Base-by-base conservation (phyloP, 768 basidiomycete species). In the Amanita fuliginea region DNA sequence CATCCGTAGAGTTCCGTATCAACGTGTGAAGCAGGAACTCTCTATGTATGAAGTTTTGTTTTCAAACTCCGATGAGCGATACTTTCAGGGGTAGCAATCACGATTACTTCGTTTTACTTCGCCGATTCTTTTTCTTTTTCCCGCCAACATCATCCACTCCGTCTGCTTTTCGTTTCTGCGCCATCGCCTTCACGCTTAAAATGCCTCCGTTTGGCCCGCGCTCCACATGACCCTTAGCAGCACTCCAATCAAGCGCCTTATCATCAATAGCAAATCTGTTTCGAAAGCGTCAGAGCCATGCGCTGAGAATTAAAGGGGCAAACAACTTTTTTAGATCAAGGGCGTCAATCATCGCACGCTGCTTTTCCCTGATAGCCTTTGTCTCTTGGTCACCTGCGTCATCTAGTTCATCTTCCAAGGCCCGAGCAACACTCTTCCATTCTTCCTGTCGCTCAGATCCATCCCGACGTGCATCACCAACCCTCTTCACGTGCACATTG, bases 291-390 rank as follows among this genome's bases (percentile, higher is more conserved):
- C 46, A 51, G 46, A 42, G 18, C 7, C 49, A 41, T 44, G 24
- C 40, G 39, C 46, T 54, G 42, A 51, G 56, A 37, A 55, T 52
- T 35, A 45, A 47, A 13, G 41, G 9, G 5, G 32, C 13, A 13
- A 74, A 89, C 76, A 61, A 97, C 92, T 85, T 84, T 67, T 73
- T 78, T 52, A 97, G 66, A 67, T 97, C 92, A 26, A 99, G 73
- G 18, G 87, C 77, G 55, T 90, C 81, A 43, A 98, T 81, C 73
- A 97, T 80, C 64, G 86, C 85, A 19, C 84, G 73, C 66, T 97
- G 93, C 63, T 84, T 77, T 66, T 85, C 83, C 55, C 78, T 65
- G 50, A 83, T 71, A 44, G 76, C 83, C 54, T 77, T 76, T 40
- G 77, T 72, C 51, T 74, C 85, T 61, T 83, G 79, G 53, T 80